phyloP scores from a whole-genome alignment of 257 asterid genomes.

The Solanum microdontum region DNA sequence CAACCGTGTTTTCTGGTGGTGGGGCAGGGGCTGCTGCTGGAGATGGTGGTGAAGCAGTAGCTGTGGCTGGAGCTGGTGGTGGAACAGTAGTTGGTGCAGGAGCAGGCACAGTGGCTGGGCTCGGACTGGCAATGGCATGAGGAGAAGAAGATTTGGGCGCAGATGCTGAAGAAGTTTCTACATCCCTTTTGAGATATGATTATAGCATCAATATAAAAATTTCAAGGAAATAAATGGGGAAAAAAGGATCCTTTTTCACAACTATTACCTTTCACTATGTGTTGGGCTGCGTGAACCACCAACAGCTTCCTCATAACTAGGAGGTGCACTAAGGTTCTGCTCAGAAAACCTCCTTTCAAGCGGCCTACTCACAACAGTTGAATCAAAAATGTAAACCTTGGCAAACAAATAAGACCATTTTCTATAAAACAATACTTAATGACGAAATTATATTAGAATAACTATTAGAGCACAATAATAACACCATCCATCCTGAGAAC shows the following conservation, averaged over 20 bases:
- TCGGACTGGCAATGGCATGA: constrained; percentile 43
- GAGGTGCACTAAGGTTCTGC: constrained; percentile 71
- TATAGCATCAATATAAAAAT: constrained; percentile 8
- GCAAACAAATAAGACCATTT: not conserved
- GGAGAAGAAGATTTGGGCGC: constrained; percentile 55
- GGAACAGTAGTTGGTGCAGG: constrained; percentile 17
- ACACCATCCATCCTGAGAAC: constrained; percentile 77
- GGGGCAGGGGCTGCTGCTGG: constrained; percentile 33
- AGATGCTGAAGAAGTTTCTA: constrained; percentile 49
- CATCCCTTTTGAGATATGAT: constrained; percentile 41
- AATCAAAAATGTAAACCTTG: not conserved
- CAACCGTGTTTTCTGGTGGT: constrained; percentile 29
- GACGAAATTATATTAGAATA: not conserved
- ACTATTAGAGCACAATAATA: not conserved
- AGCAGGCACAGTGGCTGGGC: constrained; percentile 19
- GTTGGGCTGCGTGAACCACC: constrained; percentile 62
- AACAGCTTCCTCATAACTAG: constrained; percentile 80
- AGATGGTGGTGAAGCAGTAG: constrained; percentile 35
- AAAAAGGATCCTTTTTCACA: not conserved
- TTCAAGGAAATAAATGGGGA: constrained; percentile 2
- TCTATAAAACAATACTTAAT: not conserved
- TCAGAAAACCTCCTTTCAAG: constrained; percentile 59
- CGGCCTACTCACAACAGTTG: constrained; percentile 20
- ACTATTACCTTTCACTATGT: constrained; percentile 53
- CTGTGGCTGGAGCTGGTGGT: constrained; percentile 35